A percentile compares a stretch with the other conserved stretches of the same genome.
Conservation (phyloP, 2,329 filamentous ascomycete species). For the Fusarium temperatum region DNA sequence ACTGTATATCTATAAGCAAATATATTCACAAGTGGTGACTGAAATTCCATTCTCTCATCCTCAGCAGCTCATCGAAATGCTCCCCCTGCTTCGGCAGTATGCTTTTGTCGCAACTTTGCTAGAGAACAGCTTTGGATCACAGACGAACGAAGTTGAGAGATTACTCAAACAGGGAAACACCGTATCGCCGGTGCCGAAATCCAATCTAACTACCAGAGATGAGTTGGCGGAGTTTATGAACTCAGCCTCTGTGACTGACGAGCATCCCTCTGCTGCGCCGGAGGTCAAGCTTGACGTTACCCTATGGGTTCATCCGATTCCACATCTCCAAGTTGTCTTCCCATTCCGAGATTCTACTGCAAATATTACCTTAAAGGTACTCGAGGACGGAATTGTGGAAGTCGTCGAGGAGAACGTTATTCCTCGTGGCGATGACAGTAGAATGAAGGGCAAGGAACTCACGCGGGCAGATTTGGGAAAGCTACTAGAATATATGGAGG, state of each 20-base stretch:
- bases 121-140: constrained; percentile 64
- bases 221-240: constrained; percentile 48
- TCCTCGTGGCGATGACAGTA: constrained; percentile 30
- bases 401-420: constrained; percentile 66
- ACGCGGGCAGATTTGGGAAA: constrained; percentile 55
- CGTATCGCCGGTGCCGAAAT: neutral
- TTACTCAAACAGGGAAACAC: neutral
- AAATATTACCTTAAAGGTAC: constrained; percentile 66
- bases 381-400: constrained; percentile 66
- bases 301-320: constrained; percentile 59
- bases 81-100: constrained; percentile 81
- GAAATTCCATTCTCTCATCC: constrained; percentile 82
- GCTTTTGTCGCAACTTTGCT: constrained; percentile 74
- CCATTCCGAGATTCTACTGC: constrained; percentile 60
- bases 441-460: constrained; percentile 49
- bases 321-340: constrained; percentile 63
- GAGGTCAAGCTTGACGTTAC: constrained; percentile 60
- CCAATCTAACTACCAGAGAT: constrained; percentile 43
- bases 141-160: constrained; percentile 37
- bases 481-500: constrained; percentile 59
- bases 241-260: neutral
- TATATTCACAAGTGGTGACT: constrained; percentile 73
- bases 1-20: constrained; percentile 76
- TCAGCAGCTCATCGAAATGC: constrained; percentile 75
- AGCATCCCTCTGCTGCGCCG: neutral